A percentile compares a stretch with the other conserved stretches of the same genome.
Conservation (phyloP, 164 flowering plant genomes). For the Litsea cubeba region DNA sequence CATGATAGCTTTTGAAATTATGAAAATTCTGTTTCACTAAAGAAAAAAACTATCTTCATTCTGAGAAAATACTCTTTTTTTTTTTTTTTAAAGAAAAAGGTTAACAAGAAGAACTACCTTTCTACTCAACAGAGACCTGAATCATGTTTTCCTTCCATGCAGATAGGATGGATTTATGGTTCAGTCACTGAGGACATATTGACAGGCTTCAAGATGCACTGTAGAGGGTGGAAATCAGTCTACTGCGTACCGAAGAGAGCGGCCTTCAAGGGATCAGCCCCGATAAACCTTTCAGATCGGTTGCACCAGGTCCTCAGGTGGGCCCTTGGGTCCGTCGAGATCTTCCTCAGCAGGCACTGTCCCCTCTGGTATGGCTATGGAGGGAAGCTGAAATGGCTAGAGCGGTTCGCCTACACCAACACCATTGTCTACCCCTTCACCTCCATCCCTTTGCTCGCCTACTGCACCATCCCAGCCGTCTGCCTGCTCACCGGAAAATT, state of each 20-base stretch:
- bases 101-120: neutral
- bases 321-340: conserved; percentile 46
- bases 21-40: too few relatives aligned
- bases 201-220: conserved; percentile 44
- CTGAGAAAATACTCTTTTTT: too few relatives aligned
- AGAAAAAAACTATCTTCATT: too few relatives aligned
- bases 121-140: neutral
- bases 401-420: conserved; percentile 40
- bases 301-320: conserved; percentile 43
- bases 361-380: conserved; percentile 48
- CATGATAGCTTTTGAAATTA: too few relatives aligned
- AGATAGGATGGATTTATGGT: conserved; percentile 47
- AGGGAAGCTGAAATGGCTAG: conserved; percentile 40
- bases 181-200: conserved; percentile 46
- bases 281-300: conserved; percentile 44
- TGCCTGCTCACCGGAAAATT: conserved; percentile 44
- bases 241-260: conserved; percentile 28
- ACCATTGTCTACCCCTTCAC: conserved; percentile 46
- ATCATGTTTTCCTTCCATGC: conserved; percentile 1
- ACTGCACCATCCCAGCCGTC: conserved; percentile 41
- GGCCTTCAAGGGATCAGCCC: conserved; percentile 46
- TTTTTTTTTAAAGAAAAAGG: neutral
- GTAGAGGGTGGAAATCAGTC: conserved; percentile 37
- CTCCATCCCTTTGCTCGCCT: conserved; percentile 37
- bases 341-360: conserved; percentile 42